phyloP scores from a whole-genome alignment of 371 early-diverging fungal species.

The Mycotypha africana region DNA sequence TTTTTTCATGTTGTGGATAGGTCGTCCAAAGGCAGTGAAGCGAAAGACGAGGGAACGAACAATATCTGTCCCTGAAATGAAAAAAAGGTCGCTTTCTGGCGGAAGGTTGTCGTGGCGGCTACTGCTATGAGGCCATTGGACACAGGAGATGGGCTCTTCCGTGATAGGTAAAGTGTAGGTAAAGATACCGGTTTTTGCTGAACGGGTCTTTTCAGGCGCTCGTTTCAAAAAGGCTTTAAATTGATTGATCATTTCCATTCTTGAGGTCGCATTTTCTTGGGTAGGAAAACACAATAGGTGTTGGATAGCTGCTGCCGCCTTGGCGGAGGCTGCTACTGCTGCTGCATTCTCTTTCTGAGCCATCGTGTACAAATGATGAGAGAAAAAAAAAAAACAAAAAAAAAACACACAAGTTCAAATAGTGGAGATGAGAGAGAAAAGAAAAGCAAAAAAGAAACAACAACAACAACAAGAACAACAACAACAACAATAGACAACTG shows the following conservation, averaged over 20 bases:
- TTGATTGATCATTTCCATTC: constrained; percentile 39
- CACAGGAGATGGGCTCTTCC: constrained; percentile 83
- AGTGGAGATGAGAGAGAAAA: too few relatives aligned
- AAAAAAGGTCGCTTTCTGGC: constrained; percentile 45
- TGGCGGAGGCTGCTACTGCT: neutral
- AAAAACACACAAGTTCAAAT: too few relatives aligned
- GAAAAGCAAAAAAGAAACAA: too few relatives aligned
- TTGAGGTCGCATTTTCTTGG: constrained; percentile 19
- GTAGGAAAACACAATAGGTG: too few relatives aligned
- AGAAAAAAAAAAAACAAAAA: constrained; percentile 9
- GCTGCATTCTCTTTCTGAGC: constrained; percentile 1
- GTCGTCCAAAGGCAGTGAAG: constrained; percentile 63
- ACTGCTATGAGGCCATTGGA: too few relatives aligned
- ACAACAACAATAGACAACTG: too few relatives aligned
- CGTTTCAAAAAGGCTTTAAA: constrained; percentile 51
- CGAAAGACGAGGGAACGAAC: constrained; percentile 72
- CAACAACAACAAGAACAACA: too few relatives aligned
- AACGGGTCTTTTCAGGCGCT: constrained; percentile 46
- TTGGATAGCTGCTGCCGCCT: too few relatives aligned
- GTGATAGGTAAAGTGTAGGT: constrained; percentile 30
- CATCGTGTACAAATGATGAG: constrained; percentile 2
- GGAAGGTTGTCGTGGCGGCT: too few relatives aligned
- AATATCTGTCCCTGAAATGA: constrained; percentile 84
- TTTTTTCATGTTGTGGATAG: constrained; percentile 66
- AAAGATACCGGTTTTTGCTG: constrained; percentile 34